A percentile compares a stretch with the other conserved stretches of the same genome.
phyloP scores from a whole-genome alignment of 331 rosid species.

The Rhamnella rubrinervis region DNA sequence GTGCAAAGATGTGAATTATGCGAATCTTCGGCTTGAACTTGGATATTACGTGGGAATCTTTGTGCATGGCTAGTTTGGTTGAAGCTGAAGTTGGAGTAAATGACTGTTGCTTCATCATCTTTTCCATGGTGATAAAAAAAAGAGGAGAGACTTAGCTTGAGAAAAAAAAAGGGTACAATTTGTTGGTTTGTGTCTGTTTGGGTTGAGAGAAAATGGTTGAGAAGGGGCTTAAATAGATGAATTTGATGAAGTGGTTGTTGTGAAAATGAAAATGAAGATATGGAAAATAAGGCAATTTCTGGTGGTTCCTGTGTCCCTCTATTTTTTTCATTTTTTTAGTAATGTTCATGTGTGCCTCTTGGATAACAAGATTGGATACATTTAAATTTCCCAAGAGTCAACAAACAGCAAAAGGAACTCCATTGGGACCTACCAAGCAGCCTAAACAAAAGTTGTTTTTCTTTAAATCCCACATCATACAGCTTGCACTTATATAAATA shows the following conservation, averaged over 20 bases:
- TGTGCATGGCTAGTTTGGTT: conserved; percentile 36
- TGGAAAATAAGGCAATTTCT: neutral
- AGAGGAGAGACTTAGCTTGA: neutral
- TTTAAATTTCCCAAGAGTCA: conserved; percentile 23
- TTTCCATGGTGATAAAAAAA: conserved; percentile 33
- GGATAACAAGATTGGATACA: conserved; percentile 43
- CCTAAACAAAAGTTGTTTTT: neutral
- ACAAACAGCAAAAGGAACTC: conserved; percentile 29
- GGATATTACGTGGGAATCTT: conserved; percentile 41
- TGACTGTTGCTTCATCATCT: conserved; percentile 15
- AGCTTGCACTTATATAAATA: neutral
- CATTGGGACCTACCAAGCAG: neutral
- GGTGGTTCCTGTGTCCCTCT: too few species aligned
- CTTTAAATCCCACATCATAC: neutral
- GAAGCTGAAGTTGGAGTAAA: conserved; percentile 11
- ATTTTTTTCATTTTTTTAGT: too few species aligned
- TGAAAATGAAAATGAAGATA: neutral
- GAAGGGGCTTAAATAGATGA: neutral
- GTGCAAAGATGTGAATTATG: conserved; percentile 66
- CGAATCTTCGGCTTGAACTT: conserved; percentile 65
- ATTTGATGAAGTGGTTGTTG: neutral
- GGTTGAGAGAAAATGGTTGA: neutral
- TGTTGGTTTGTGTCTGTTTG: neutral
- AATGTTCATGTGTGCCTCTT: too few species aligned
- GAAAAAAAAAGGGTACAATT: neutral